Base-by-base conservation (phyloP, 1,284 basidiomycete genomes). In the Boletus smithii region DNA sequence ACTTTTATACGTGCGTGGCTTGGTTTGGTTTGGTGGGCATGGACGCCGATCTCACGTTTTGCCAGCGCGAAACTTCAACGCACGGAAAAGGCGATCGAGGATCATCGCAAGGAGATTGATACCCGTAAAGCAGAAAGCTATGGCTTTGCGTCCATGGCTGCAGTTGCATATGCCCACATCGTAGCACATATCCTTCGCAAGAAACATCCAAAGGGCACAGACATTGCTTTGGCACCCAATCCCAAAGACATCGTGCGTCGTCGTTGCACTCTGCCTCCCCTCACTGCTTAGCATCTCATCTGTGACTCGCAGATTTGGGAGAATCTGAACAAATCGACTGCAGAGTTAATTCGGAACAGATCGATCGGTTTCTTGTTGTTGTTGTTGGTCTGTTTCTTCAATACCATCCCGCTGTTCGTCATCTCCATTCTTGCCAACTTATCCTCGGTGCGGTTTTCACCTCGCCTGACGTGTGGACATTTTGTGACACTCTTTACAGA, bases 91-190 rank as follows among this genome's bases (percentile, higher is more conserved):
- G 78, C 85, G 5, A 88, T 97, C 42, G 88, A 95, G 53, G 78
- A 84, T 44, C 85, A 86, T 60, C 83, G 91, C 20, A 68, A 71
- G 20, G 78, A 86, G 53, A 86, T 91, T 49, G 83, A 90, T 61
- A 77, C 75, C 14, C 77, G 83, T 51, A 88, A 88, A 65, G 78
- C 91, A 2, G 91, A 95, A 69, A 90, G 82, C 63, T 95, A 94
- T 66, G 94, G 91, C 13, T 95, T 95, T 65, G 91, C 93, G 3
- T 93, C 91, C 18, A 89, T 97, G 83, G 92, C 90, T 42, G 86
- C 92, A 0, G 88, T 97, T 9, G 85, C 91, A 0, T 95, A 93
- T 59, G 92, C 94, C 0, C 91, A 94, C 58, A 77, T 88, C 38
- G 90, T 92, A 11, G 89, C 87, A 3, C 81, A 82, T 55, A 71